phyloP scores from a whole-genome alignment of 2,329 filamentous ascomycete genomes.

The Cladosporium sp. region DNA sequence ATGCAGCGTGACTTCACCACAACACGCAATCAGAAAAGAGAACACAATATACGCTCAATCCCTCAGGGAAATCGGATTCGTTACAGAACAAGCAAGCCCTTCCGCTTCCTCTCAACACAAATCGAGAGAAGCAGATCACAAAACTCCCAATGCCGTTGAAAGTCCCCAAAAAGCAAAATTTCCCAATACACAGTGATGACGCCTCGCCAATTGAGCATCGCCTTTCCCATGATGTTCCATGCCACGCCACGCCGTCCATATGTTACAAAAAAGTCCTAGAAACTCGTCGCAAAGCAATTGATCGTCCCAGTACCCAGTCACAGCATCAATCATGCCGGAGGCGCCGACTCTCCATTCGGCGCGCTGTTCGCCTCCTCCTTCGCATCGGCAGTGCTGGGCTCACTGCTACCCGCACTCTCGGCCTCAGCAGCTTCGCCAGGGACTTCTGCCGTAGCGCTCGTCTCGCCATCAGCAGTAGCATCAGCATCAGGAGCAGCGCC shows the following conservation, averaged over 20 bases:
- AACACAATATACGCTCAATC: not conserved
- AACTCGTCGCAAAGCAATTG: not conserved
- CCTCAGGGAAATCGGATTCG: not conserved
- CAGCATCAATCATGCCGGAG: not conserved
- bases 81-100: not conserved
- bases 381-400: slow-evolving; percentile 37
- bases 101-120: not conserved
- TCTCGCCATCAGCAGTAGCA: slow-evolving; percentile 26
- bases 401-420: slow-evolving; percentile 26
- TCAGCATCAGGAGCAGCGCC: slow-evolving; percentile 37
- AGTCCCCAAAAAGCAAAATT: not conserved
- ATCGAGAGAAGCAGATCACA: not conserved
- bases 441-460: slow-evolving; percentile 20
- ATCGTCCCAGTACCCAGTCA: not conserved
- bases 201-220: not conserved
- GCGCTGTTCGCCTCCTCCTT: slow-evolving; percentile 30
- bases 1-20: too few species aligned
- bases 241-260: not conserved
- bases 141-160: not conserved
- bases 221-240: not conserved
- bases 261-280: not conserved
- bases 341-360: slow-evolving; percentile 4
- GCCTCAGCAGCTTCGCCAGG: slow-evolving; percentile 25
- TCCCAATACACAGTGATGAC: not conserved
- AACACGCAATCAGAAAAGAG: not conserved